phyloP scores from a whole-genome alignment of 2,329 filamentous ascomycete species.

The Magnaporthales sp. region DNA sequence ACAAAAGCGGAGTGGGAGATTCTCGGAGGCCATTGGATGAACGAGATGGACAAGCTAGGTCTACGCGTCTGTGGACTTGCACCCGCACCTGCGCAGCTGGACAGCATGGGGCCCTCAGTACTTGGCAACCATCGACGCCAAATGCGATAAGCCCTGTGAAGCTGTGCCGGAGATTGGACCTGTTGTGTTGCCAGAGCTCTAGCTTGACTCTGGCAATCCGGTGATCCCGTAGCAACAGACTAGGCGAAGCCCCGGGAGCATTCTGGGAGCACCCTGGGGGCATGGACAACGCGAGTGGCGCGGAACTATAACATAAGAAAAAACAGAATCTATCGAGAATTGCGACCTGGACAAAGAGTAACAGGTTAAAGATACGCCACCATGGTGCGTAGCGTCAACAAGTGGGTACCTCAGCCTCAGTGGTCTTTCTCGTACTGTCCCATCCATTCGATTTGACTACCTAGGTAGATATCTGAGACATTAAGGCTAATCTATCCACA shows the following conservation, averaged over 20 bases:
- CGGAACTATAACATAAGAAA: background rate
- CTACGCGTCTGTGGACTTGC: background rate
- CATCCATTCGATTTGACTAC: background rate
- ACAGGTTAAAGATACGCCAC: background rate
- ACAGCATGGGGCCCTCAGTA: background rate
- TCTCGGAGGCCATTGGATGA: background rate
- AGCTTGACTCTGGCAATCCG: no score
- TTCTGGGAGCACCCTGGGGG: background rate
- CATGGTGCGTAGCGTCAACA: background rate
- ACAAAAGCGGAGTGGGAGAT: slow-evolving; percentile 3
- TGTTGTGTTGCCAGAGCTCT: no score
- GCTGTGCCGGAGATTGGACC: background rate
- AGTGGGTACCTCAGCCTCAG: no score
- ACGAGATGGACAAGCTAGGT: background rate
- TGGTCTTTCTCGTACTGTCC: background rate
- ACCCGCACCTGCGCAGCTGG: background rate
- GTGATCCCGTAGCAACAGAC: no score
- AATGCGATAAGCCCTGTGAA: background rate
- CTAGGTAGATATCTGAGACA: background rate
- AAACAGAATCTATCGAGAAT: background rate
- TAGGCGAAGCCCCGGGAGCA: no score
- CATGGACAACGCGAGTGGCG: background rate
- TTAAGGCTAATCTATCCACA: background rate
- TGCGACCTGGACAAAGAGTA: background rate
- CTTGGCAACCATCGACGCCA: background rate